Percentiles rank a stretch among this genome's conserved stretches.
Evolutionary conservation across 2,329 filamentous ascomycete genomes (phyloP).

Genomic region (Penicillium sp.): DNA sequence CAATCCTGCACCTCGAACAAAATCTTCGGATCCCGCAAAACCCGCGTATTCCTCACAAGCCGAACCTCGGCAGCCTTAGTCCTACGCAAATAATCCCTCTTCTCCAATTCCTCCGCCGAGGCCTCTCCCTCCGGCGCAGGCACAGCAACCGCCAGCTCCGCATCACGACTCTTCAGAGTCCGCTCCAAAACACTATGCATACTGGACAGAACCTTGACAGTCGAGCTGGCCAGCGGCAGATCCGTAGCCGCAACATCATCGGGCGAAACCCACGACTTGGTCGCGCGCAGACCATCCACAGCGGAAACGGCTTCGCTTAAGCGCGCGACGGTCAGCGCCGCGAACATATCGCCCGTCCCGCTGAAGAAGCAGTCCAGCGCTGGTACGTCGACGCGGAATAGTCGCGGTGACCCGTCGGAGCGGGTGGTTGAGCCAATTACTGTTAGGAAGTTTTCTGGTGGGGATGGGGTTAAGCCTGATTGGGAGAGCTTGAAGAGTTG

Average conservation of each 20-base stretch:
- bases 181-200: slow-evolving; percentile 82
- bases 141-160: slow-evolving; percentile 52
- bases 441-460: slow-evolving; percentile 53
- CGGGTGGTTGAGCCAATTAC: slow-evolving; percentile 73
- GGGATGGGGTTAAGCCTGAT: slow-evolving; percentile 31
- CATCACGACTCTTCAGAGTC: slow-evolving; percentile 64
- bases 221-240: slow-evolving; percentile 77
- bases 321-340: slow-evolving; percentile 80
- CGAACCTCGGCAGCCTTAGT: slow-evolving; percentile 88
- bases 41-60: slow-evolving; percentile 70
- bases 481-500: slow-evolving; percentile 58
- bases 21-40: slow-evolving; percentile 64
- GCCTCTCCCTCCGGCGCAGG: slow-evolving; percentile 25
- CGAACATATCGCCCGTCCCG: slow-evolving; percentile 98
- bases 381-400: slow-evolving; percentile 85
- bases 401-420: slow-evolving; percentile 64
- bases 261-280: slow-evolving; percentile 69
- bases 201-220: slow-evolving; percentile 82
- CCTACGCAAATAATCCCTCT: slow-evolving; percentile 63
- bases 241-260: slow-evolving; percentile 68
- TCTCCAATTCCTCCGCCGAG: slow-evolving; percentile 49
- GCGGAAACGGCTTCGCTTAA: slow-evolving; percentile 74
- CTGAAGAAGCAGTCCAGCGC: slow-evolving; percentile 91
- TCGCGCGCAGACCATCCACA: slow-evolving; percentile 50
- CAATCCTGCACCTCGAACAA: slow-evolving; percentile 58